A percentile compares a stretch with the other conserved stretches of the same genome.
These are phyloP conservation scores for Aspergillus puulaauensis DNA, from an alignment of 2,329 filamentous ascomycete species.

Conservation along the genomic window DNA sequence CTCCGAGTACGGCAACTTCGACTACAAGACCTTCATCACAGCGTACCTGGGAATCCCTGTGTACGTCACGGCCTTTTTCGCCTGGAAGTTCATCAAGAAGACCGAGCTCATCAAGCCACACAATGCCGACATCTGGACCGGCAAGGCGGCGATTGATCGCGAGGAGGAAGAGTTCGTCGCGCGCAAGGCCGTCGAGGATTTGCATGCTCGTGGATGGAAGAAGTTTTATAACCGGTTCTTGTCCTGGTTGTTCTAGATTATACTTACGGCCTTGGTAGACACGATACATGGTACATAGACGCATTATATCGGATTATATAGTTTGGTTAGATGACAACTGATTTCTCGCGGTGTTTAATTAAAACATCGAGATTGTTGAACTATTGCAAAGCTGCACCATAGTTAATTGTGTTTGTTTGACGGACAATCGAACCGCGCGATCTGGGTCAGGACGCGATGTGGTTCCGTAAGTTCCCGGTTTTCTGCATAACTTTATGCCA, in stretches of 20 bases:
- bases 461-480: too few species aligned
- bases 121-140: conserved; percentile 67
- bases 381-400: too few species aligned
- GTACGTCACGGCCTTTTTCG: conserved; percentile 67
- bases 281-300: too few species aligned
- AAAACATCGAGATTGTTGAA: too few species aligned
- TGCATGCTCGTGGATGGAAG: neutral
- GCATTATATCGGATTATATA: too few species aligned
- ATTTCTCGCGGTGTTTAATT: too few species aligned
- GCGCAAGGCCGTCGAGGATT: neutral
- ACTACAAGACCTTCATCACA: conserved; percentile 75
- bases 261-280: too few species aligned
- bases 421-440: too few species aligned
- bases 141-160: conserved; percentile 70
- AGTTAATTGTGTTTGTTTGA: too few species aligned
- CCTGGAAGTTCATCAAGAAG: conserved; percentile 61
- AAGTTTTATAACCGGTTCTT: neutral
- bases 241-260: neutral
- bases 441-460: too few species aligned
- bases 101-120: conserved; percentile 56
- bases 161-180: conserved; percentile 54
- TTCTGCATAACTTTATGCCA: too few species aligned
- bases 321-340: too few species aligned
- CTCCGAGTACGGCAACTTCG: conserved; percentile 55
- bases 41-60: conserved; percentile 75